Percentiles rank a stretch among this genome's conserved stretches.
Evolutionary conservation across 352 stramenopile species (phyloP).

Genomic region (Saprolegnia diclina): DNA sequence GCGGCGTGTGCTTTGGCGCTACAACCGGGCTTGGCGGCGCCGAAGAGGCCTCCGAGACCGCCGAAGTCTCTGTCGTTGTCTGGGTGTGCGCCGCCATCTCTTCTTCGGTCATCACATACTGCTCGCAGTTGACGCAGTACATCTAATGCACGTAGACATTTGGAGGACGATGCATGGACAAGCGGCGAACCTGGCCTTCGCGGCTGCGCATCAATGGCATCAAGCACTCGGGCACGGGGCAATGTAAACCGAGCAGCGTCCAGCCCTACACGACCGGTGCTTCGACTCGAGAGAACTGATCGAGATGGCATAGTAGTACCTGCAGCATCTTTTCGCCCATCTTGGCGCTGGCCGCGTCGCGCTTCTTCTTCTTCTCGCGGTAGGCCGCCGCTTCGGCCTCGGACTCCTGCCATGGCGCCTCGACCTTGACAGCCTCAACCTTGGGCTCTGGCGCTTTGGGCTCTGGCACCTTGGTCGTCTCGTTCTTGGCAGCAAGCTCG

Average conservation of each 20-base stretch:
- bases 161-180: background rate
- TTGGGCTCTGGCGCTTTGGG: background rate
- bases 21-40: background rate
- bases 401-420: background rate
- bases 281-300: background rate
- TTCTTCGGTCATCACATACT: conserved; percentile 70
- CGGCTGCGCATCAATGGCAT: conserved; percentile 76
- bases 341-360: conserved; percentile 65
- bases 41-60: conserved; percentile 26
- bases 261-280: conserved; percentile 41
- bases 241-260: conserved; percentile 66
- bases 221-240: conserved; percentile 61
- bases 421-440: background rate
- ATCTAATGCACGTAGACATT: conserved; percentile 33
- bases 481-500: background rate
- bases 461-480: background rate
- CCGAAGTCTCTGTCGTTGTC: conserved; percentile 32
- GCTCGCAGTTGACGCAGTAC: conserved; percentile 70
- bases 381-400: conserved; percentile 6
- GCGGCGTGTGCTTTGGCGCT: background rate
- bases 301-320: conserved; percentile 29
- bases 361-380: conserved; percentile 46
- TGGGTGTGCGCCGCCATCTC: conserved; percentile 38
- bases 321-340: conserved; percentile 80
- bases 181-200: conserved; percentile 41